phyloP scores from a whole-genome alignment of 2,329 filamentous ascomycete genomes.

The Coniochaeta sp. region DNA sequence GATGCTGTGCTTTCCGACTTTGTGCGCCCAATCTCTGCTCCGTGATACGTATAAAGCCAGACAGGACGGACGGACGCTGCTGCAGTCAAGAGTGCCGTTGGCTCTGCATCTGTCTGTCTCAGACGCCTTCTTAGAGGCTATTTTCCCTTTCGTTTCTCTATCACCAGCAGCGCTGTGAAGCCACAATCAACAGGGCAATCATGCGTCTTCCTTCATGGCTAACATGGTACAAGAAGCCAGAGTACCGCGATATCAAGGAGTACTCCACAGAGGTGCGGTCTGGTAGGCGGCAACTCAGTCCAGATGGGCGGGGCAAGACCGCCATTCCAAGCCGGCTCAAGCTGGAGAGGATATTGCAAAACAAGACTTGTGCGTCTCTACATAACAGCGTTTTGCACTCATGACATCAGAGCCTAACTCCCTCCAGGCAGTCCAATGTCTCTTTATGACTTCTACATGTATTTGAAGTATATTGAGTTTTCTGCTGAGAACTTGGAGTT shows the following conservation, averaged over 20 bases:
- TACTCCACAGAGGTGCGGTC: constrained; percentile 28
- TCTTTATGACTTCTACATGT: constrained; percentile 43
- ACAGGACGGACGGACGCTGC: neutral
- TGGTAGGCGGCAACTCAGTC: constrained; percentile 26
- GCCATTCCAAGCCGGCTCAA: constrained; percentile 30
- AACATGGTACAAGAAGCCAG: constrained; percentile 40
- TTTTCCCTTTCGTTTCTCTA: neutral
- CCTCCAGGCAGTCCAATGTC: constrained; percentile 36
- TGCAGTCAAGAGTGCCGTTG: neutral
- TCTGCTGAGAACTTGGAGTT: constrained; percentile 42
- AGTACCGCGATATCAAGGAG: constrained; percentile 38
- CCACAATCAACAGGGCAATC: neutral
- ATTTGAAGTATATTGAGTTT: constrained; percentile 40
- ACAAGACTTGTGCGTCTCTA: constrained; percentile 32
- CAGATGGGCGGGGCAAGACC: constrained; percentile 24
- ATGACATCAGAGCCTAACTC: constrained; percentile 2
- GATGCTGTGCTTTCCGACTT: neutral
- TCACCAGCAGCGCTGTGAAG: neutral
- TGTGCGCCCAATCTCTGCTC: neutral
- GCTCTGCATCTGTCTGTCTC: neutral
- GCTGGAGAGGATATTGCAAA: constrained; percentile 37
- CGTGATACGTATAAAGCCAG: neutral
- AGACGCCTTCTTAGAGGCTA: neutral
- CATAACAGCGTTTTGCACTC: neutral
- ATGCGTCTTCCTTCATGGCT: constrained; percentile 28